These are phyloP conservation scores for Lentinula sp. DNA, from an alignment of 768 basidiomycete genomes.

Conservation along the genomic window DNA sequence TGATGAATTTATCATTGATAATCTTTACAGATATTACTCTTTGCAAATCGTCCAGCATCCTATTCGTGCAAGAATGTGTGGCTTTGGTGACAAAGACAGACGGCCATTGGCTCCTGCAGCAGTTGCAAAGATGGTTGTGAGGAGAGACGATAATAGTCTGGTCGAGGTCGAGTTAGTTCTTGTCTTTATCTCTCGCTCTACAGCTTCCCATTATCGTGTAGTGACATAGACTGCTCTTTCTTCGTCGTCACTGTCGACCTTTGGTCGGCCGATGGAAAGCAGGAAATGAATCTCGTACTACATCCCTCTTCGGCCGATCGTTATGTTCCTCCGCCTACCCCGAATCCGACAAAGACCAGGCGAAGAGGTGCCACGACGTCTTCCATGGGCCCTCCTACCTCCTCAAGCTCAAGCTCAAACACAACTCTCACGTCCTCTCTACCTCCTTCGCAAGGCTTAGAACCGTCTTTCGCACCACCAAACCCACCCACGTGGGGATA, in stretches of 20 bases:
- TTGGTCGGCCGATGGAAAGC: conserved; percentile 77
- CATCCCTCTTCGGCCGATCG: conserved; percentile 80
- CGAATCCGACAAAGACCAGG: conserved; percentile 15
- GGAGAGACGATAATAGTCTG: conserved; percentile 56
- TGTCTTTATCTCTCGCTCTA: conserved; percentile 1
- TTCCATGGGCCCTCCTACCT: conserved; percentile 10
- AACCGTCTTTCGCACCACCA: conserved; percentile 33
- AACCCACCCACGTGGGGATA: conserved; percentile 55
- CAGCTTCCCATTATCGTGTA: conserved; percentile 24
- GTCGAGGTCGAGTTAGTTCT: conserved; percentile 71
- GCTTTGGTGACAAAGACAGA: conserved; percentile 96
- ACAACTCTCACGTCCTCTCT: conserved; percentile 37
- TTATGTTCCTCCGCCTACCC: conserved; percentile 41
- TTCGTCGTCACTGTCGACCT: conserved; percentile 91
- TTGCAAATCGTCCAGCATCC: conserved; percentile 87
- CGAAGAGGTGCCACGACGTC: conserved; percentile 15
- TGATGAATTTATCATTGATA: conserved; percentile 6
- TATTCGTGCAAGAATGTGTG: conserved; percentile 89
- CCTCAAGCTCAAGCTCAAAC: conserved; percentile 35
- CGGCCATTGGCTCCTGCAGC: conserved; percentile 89
- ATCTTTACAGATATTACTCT: conserved; percentile 59
- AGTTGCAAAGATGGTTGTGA: conserved; percentile 77
- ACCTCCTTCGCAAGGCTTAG: conserved; percentile 34
- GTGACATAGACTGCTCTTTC: conserved; percentile 82
- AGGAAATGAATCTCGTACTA: conserved; percentile 85